phyloP scores from a whole-genome alignment of 345 rosid genomes.

The Eutrema heterophyllum region DNA sequence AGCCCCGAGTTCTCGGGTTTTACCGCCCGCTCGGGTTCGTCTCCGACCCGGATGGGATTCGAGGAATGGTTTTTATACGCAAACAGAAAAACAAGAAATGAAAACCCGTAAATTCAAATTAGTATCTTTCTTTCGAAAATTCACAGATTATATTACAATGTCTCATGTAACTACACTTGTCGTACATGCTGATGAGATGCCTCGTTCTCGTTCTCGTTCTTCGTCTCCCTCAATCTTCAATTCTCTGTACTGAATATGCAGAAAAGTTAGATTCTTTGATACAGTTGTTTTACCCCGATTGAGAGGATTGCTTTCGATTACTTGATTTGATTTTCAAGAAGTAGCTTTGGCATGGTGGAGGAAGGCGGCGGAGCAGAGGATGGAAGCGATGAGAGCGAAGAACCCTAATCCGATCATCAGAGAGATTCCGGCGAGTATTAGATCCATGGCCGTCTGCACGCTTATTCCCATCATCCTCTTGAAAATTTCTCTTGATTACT shows the following conservation, averaged over 20 bases:
- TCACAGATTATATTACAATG: not conserved
- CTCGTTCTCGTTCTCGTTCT: not conserved
- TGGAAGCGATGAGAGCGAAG: conserved; percentile 58
- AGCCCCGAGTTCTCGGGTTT: conserved; percentile 90
- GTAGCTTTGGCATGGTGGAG: conserved; percentile 53
- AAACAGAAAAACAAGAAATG: conserved; percentile 45
- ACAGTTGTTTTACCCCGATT: not conserved
- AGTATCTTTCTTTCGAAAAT: not conserved
- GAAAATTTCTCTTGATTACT: not conserved
- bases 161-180: not conserved
- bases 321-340: conserved; percentile 26
- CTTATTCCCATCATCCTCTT: conserved; percentile 39
- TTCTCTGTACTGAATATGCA: not conserved
- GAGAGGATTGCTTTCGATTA: not conserved
- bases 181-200: not conserved
- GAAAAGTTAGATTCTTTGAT: not conserved
- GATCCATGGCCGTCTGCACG: conserved; percentile 55
- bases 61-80: conserved; percentile 81
- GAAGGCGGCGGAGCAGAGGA: conserved; percentile 85
- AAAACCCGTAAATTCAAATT: not conserved
- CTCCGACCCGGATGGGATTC: conserved; percentile 89
- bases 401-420: conserved; percentile 64
- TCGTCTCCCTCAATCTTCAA: not conserved
- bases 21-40: conserved; percentile 86
- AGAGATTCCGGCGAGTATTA: conserved; percentile 72